Base-by-base conservation (phyloP, 345 rosid genomes). In the Gossypium australe region DNA sequence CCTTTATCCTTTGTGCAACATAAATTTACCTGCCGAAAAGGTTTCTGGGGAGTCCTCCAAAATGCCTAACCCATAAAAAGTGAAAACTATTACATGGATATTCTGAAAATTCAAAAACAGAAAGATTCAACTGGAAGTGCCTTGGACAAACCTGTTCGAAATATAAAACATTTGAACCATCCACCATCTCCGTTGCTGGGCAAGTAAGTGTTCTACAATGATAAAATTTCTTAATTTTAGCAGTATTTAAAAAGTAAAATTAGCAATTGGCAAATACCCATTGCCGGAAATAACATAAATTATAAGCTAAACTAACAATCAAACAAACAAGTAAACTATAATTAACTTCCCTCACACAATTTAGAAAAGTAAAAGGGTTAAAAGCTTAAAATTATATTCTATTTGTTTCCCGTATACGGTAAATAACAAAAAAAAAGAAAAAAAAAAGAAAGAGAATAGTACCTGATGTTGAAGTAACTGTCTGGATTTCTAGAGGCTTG, bases 391-490 rank as follows among this genome's bases (percentile, higher is more conserved):
- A 8, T 34, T 9, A 17, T 13, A 14, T 34, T 22, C 3, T 12
- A 34, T 18, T 47, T 9, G 3, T 10, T 2, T 20, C 55, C 8
- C 5, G 0, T 60, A 2, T 20, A 27, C n/a, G 29, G 41, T 34
- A 34, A 34, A 34, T 34, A 20, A 20, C 20, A 20, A 20, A 20
- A 20, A 20, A 20, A 20, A 20, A n/a, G n/a, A n/a, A 20, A 20
- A 20, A 20, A 20, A 34, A 34, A 34, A 34, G 1, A 34, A 0
- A 0, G 4, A 29, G 34, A 29, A 11, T 11, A 69, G 45, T 48
- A 92, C 97, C 97, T 94, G 52, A 94, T 92, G 75, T 92, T 94
- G 86, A 94, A 92, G 89, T 86, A 94, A 81, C 88, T 88, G 58
- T 91, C 92, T 49, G 97, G 97, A 82, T 94, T 91, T 66, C 90